phyloP scores from a whole-genome alignment of 2,329 filamentous ascomycete genomes.

The Cladosporium sp. region DNA sequence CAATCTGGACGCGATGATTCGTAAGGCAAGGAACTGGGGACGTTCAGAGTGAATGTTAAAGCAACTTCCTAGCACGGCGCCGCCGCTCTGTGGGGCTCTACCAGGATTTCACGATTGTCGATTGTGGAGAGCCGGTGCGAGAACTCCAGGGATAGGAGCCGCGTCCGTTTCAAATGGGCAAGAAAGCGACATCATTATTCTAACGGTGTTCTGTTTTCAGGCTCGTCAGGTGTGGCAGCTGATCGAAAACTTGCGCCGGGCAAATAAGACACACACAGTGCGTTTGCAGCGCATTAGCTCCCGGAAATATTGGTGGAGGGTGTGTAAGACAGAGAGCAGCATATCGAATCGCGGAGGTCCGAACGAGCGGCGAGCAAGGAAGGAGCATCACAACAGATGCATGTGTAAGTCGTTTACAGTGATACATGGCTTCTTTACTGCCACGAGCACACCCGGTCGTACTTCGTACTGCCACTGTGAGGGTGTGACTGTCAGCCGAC shows the following conservation, averaged over 20 bases:
- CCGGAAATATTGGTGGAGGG: conserved; percentile 8
- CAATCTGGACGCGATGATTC: not conserved
- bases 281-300: conserved; percentile 6
- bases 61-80: conserved; percentile 13
- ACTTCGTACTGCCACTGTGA: not conserved
- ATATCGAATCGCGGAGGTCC: not conserved
- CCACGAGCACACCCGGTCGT: not conserved
- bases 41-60: not conserved
- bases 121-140: conserved; percentile 6
- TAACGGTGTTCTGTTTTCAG: not conserved
- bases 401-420: not conserved
- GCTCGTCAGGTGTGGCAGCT: not conserved
- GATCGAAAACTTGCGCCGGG: not conserved
- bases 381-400: not conserved
- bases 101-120: conserved; percentile 1
- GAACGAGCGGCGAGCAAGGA: not conserved
- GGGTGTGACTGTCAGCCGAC: not conserved
- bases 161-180: not conserved
- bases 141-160: not conserved
- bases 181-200: not conserved
- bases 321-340: conserved; percentile 12
- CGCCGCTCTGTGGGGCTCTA: conserved; percentile 5
- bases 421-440: conserved; percentile 6
- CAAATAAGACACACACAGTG: conserved; percentile 5
- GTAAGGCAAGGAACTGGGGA: not conserved